phyloP scores from a whole-genome alignment of 2,329 filamentous ascomycete genomes.

The Pleoardoris graminearum region DNA sequence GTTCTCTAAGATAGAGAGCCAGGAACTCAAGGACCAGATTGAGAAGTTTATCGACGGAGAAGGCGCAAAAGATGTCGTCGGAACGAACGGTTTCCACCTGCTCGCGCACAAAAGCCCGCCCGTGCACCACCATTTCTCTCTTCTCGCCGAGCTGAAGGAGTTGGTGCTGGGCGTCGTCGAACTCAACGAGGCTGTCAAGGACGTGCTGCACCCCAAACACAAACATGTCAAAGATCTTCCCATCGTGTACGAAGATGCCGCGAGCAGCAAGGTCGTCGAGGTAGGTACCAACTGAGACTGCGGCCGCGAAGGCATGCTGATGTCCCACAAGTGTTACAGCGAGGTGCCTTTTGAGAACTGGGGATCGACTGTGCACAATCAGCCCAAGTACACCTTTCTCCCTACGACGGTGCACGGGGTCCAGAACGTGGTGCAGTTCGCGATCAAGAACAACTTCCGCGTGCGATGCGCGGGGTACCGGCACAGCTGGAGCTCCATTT shows the following conservation, averaged over 20 bases:
- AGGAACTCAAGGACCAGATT: slow-evolving; percentile 33
- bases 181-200: slow-evolving; percentile 23
- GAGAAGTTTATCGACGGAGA: slow-evolving; percentile 36
- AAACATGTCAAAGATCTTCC: slow-evolving; percentile 26
- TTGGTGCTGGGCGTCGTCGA: slow-evolving; percentile 15
- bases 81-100: slow-evolving; percentile 29
- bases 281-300: slow-evolving; percentile 20
- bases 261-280: slow-evolving; percentile 38
- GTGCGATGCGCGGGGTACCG: slow-evolving; percentile 51
- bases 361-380: slow-evolving; percentile 48
- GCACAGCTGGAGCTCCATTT: slow-evolving; percentile 51
- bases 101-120: slow-evolving; percentile 32
- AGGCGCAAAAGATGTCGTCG: slow-evolving; percentile 24
- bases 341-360: slow-evolving; percentile 47
- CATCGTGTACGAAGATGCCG: slow-evolving; percentile 39
- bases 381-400: slow-evolving; percentile 48
- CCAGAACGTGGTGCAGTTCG: slow-evolving; percentile 48
- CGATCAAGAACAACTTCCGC: slow-evolving; percentile 40
- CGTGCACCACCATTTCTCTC: slow-evolving; percentile 39
- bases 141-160: slow-evolving; percentile 20
- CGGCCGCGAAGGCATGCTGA: neutral
- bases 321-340: slow-evolving; percentile 17
- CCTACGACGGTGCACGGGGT: slow-evolving; percentile 49
- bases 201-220: slow-evolving; percentile 27
- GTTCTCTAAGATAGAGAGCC: slow-evolving; percentile 24